phyloP scores from a whole-genome alignment of 768 basidiomycete species.

The Coprinopsis strossmayeri region DNA sequence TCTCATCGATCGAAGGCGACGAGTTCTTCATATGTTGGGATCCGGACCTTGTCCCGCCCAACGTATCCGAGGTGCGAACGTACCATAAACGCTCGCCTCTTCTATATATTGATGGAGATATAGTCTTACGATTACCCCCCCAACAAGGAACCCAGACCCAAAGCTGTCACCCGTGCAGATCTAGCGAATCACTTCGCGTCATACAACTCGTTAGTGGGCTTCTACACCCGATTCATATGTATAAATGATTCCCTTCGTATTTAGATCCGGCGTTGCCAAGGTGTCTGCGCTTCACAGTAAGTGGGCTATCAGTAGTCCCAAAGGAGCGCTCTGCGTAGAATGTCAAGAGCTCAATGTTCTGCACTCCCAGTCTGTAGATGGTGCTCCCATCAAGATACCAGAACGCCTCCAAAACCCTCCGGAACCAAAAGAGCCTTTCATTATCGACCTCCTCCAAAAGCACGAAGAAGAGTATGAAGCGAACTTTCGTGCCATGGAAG shows the following conservation, averaged over 20 bases:
- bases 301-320: constrained; percentile 49
- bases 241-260: too few species aligned
- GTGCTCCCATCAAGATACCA: constrained; percentile 53
- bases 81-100: not conserved
- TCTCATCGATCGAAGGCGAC: too few species aligned
- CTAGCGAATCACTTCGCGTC: constrained; percentile 60
- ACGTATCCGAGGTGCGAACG: constrained; percentile 41
- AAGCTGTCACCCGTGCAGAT: constrained; percentile 44
- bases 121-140: constrained; percentile 67
- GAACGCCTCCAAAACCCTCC: constrained; percentile 49
- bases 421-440: constrained; percentile 34
- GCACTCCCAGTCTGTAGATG: constrained; percentile 66
- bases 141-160: constrained; percentile 45
- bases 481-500: constrained; percentile 28
- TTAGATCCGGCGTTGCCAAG: constrained; percentile 53
- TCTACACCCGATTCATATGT: not conserved
- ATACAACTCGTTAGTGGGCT: constrained; percentile 49
- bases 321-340: constrained; percentile 54
- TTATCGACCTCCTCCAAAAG: constrained; percentile 46
- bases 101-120: not conserved
- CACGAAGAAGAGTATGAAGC: constrained; percentile 40
- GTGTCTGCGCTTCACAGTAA: constrained; percentile 51
- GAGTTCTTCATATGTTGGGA: constrained; percentile 71
- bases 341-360: constrained; percentile 69
- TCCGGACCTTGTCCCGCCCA: constrained; percentile 49